These are phyloP conservation scores for Arthrocladium fulminans DNA, from an alignment of 2,329 filamentous ascomycete genomes.

Conservation along the genomic window DNA sequence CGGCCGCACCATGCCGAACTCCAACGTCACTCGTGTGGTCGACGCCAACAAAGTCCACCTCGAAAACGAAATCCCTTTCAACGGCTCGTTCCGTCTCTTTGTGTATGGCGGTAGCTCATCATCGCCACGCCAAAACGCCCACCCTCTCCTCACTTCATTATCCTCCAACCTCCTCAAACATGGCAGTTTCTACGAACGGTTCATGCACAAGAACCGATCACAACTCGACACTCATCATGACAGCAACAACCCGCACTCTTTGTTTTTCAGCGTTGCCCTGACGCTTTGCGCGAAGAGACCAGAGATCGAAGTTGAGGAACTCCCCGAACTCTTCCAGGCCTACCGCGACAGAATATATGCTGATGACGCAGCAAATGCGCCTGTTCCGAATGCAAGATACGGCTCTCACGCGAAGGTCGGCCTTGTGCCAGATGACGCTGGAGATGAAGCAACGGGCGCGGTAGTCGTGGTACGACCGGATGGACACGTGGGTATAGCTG, in stretches of 20 bases:
- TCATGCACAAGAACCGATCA: conserved; percentile 51
- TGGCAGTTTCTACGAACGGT: conserved; percentile 63
- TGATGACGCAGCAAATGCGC: conserved; percentile 67
- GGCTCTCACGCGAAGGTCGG: conserved; percentile 84
- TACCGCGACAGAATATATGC: conserved; percentile 80
- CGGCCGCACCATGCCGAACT: conserved; percentile 66
- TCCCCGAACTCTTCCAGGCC: conserved; percentile 61
- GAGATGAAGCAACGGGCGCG: conserved; percentile 44
- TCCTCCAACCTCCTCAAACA: conserved; percentile 55
- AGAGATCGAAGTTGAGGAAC: conserved; percentile 63
- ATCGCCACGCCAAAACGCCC: conserved; percentile 39
- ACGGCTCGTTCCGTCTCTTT: conserved; percentile 80
- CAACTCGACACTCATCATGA: conserved; percentile 64
- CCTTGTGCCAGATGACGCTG: conserved; percentile 38
- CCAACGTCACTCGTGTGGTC: conserved; percentile 74
- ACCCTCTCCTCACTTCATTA: conserved; percentile 59
- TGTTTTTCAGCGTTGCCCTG: conserved; percentile 70
- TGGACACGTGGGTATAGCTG: conserved; percentile 73
- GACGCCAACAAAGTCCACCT: conserved; percentile 86
- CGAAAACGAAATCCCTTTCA: conserved; percentile 81
- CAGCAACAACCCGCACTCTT: conserved; percentile 72
- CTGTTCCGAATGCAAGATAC: conserved; percentile 60
- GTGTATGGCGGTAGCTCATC: conserved; percentile 67
- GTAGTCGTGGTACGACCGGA: conserved; percentile 79
- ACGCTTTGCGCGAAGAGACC: conserved; percentile 61